Base-by-base conservation (phyloP, 208 protist genomes). In the Zelonia costaricensis region DNA sequence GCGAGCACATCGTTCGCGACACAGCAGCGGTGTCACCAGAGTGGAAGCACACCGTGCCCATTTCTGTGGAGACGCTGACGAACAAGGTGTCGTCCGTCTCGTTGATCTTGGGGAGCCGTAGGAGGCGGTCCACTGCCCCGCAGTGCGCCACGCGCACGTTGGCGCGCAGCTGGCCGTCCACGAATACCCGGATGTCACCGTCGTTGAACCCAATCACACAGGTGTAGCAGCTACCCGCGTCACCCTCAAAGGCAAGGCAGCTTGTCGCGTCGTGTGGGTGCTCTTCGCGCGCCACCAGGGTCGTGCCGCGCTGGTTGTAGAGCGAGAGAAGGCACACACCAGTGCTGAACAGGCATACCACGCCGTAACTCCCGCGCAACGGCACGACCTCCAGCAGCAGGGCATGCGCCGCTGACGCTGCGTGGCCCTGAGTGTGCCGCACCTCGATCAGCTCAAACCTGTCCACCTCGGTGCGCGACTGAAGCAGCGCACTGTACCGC, bases 1-100 rank as follows among this genome's bases (percentile, higher is more conserved):
- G 88, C 12, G 88, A 74, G 36, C 67, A 61, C 44, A 94, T 61
- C 16, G 75, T 82, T 55, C 71, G 68, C 30, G 71, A 74, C 22
- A 87, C 76, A 9, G 86, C 74, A 33, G 64, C 80, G 8, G 38
- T 78, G 0, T 75, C 68, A 13, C 62, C 66, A 20, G 74, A 53
- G 56, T 94, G 88, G 54, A 89, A 69, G 48, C 78, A 85, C 3
- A 90, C 71, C 0, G 77, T 91, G 28, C 88, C 88, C 56, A 79
- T 67, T 27, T 74, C 64, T 0, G 74, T 79, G 52, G 69, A 86
- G 8, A 86, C 75, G 23, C 79, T 88, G 13, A 88, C 52, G 52
- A 94, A 87, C n/a, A 67, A 59, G 6, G 67, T 62, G 45, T 83
- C 78, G 46, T 76, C 60, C 18, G 56, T 47, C 33, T 80, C 72